Evolutionary conservation across 331 rosid species (phyloP).

Genomic region (Arachis monticola): DNA sequence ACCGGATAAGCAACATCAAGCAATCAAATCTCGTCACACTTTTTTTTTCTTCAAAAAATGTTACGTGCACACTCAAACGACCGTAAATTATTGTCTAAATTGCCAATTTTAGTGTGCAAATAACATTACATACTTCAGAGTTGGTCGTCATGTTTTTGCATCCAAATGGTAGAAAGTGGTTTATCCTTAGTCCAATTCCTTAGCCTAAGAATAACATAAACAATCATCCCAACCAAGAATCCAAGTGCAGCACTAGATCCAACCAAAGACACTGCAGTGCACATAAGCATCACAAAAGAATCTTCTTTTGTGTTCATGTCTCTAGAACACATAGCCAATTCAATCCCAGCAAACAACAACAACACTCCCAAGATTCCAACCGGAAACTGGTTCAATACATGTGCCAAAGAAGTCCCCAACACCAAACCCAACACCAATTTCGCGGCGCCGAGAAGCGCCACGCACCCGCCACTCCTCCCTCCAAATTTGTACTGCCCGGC

Average conservation of each 20-base stretch:
- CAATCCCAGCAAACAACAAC: slow-evolving; percentile 42
- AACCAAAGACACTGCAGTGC: slow-evolving; percentile 43
- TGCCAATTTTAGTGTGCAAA: too few species aligned
- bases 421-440: slow-evolving; percentile 40
- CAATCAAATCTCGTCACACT: neutral
- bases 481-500: slow-evolving; percentile 46
- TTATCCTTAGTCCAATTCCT: slow-evolving; percentile 38
- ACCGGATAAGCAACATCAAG: neutral
- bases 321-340: slow-evolving; percentile 48
- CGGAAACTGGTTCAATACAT: slow-evolving; percentile 33
- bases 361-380: slow-evolving; percentile 43
- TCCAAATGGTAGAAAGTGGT: slow-evolving; percentile 48
- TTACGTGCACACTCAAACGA: too few species aligned
- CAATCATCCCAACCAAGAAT: slow-evolving; percentile 39
- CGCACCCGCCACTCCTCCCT: slow-evolving; percentile 43
- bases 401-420: slow-evolving; percentile 40
- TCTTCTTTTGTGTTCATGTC: slow-evolving; percentile 45
- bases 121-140: neutral
- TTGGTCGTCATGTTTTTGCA: slow-evolving; percentile 23
- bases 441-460: slow-evolving; percentile 40
- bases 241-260: slow-evolving; percentile 51
- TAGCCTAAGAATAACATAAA: slow-evolving; percentile 32
- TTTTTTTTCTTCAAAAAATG: neutral
- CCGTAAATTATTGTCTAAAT: too few species aligned
- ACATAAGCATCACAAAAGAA: slow-evolving; percentile 38